A percentile compares a stretch with the other conserved stretches of the same genome.
phyloP scores from a whole-genome alignment of 1,284 basidiomycete genomes.

The Boletus mariae region DNA sequence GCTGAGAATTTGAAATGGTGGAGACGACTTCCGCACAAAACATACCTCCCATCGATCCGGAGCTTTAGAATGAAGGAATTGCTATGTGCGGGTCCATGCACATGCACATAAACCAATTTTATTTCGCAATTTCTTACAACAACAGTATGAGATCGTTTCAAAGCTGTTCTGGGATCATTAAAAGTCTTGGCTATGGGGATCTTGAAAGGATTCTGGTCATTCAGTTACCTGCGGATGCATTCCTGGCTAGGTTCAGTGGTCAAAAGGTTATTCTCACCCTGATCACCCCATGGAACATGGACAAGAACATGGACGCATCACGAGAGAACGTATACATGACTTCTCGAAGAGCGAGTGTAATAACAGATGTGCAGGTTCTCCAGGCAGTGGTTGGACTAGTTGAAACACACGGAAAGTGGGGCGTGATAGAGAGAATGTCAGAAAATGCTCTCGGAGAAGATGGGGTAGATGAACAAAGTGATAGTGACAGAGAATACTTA shows the following conservation, averaged over 20 bases:
- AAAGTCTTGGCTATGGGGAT: not conserved
- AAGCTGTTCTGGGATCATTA: no score
- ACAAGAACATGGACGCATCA: not conserved
- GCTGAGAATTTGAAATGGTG: not conserved
- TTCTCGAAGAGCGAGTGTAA: not conserved
- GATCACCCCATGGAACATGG: slow-evolving; percentile 2
- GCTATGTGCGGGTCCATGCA: not conserved
- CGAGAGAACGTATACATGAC: slow-evolving; percentile 1
- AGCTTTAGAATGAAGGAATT: not conserved
- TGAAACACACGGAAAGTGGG: not conserved
- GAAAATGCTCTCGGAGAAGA: no score
- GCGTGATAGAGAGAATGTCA: no score
- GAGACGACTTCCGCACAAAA: not conserved
- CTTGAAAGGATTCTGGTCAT: slow-evolving; percentile 1
- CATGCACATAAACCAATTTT: not conserved
- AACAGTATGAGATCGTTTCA: not conserved
- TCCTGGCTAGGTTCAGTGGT: not conserved
- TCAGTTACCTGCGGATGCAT: not conserved
- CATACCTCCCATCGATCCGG: not conserved
- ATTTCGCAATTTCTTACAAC: not conserved
- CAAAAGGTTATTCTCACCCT: not conserved
- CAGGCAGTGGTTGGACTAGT: not conserved
- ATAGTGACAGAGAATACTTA: no score
- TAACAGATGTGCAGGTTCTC: not conserved
- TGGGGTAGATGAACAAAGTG: no score